Evolutionary conservation across 768 basidiomycete genomes (phyloP).

Genomic region (Leccinum uliginosum): DNA sequence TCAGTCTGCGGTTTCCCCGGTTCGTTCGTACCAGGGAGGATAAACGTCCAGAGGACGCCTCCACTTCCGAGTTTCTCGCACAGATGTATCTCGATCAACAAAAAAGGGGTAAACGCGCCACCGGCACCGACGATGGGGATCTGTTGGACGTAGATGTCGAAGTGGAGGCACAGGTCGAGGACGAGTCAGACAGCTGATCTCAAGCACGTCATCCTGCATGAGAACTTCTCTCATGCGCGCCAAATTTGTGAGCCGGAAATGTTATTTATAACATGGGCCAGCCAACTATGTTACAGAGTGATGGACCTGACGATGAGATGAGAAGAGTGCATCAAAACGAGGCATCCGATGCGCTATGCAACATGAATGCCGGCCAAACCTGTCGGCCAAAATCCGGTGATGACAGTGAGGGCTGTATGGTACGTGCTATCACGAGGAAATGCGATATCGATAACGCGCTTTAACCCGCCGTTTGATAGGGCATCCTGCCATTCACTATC

Average conservation of each 20-base stretch:
- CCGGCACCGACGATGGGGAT: conserved; percentile 54
- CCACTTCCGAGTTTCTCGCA: conserved; percentile 64
- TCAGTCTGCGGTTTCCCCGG: conserved; percentile 85
- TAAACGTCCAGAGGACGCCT: conserved; percentile 69
- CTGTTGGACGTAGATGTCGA: conserved; percentile 50
- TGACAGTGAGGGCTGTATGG: conserved; percentile 20
- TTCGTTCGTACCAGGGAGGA: conserved; percentile 75
- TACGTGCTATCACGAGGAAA: conserved; percentile 28
- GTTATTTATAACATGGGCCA: background rate
- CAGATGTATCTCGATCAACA: conserved; percentile 66
- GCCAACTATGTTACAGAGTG: background rate
- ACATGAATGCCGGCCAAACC: background rate
- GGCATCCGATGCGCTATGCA: background rate
- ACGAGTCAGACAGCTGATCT: conserved; percentile 25
- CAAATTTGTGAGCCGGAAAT: background rate
- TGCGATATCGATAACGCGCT: conserved; percentile 21
- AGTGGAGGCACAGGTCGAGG: conserved; percentile 26
- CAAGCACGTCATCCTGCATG: background rate
- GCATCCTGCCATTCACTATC: conserved; percentile 34
- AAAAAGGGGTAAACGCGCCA: conserved; percentile 28
- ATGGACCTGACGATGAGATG: background rate
- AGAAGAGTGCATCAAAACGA: background rate
- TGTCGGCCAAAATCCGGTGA: conserved; percentile 16
- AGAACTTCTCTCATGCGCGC: background rate
- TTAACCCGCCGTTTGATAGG: conserved; percentile 23